Percentiles rank a stretch among this genome's conserved stretches.
phyloP scores from a whole-genome alignment of 306 rosid species.

The Astragalus membranaceus region DNA sequence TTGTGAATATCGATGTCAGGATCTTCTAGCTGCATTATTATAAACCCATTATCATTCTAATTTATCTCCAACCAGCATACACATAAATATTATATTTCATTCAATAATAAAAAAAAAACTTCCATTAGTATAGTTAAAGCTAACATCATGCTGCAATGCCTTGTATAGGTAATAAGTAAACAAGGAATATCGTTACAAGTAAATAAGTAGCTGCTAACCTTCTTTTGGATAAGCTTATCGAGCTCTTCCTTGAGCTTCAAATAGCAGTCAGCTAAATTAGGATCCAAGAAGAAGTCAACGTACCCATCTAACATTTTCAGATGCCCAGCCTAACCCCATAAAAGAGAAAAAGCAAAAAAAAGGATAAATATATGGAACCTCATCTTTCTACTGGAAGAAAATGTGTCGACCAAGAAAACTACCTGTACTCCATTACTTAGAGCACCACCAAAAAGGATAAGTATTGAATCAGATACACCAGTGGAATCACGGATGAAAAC shows the following conservation, averaged over 20 bases:
- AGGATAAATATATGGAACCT: neutral
- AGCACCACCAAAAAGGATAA: conserved; percentile 79
- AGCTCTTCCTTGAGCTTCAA: conserved; percentile 86
- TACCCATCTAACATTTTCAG: conserved; percentile 86
- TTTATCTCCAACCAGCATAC: neutral
- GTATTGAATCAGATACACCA: conserved; percentile 85
- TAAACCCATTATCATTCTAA: neutral
- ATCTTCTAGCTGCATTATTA: conserved; percentile 69
- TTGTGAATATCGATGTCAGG: conserved; percentile 75
- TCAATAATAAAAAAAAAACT: neutral
- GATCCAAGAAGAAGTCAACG: conserved; percentile 86
- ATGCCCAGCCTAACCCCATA: conserved; percentile 66
- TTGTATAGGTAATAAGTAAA: neutral
- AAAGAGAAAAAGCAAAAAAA: neutral
- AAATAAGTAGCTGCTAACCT: conserved; percentile 45
- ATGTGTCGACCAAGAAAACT: conserved; percentile 18
- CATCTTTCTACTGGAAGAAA: neutral
- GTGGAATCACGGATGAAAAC: conserved; percentile 97
- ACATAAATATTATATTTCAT: neutral
- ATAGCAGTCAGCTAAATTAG: conserved; percentile 83
- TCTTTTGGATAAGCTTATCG: conserved; percentile 68
- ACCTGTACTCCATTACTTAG: conserved; percentile 74
- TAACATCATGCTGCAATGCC: neutral
- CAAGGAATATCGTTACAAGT: neutral
- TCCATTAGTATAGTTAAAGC: neutral